Percentiles rank a stretch among this genome's conserved stretches.
phyloP scores from a whole-genome alignment of 768 basidiomycete species.

The Lactifluus echinatus region DNA sequence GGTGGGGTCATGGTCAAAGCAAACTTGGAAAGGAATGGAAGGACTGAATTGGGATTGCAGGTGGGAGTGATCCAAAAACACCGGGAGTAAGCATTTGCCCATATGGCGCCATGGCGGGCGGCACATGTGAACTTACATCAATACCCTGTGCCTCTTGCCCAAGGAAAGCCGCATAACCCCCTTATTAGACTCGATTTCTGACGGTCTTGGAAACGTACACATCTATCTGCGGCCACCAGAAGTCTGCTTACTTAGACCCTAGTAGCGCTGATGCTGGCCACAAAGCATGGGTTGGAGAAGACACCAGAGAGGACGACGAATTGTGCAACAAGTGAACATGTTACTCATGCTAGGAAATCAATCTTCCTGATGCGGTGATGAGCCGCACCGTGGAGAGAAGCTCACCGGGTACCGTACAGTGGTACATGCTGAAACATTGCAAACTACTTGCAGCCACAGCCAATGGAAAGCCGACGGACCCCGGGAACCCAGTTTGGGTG shows the following conservation, averaged over 20 bases:
- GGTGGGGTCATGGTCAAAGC: constrained; percentile 47
- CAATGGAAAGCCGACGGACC: not conserved
- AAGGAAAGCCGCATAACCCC: not conserved
- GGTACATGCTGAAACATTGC: not conserved
- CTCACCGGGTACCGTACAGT: not conserved
- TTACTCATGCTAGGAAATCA: not conserved
- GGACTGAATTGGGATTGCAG: not conserved
- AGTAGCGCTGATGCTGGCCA: not conserved
- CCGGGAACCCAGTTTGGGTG: not conserved
- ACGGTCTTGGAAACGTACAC: not conserved
- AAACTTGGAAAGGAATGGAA: constrained; percentile 57
- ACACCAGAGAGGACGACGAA: not conserved
- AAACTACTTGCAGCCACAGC: not conserved
- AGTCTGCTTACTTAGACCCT: not conserved
- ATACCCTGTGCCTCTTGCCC: not conserved
- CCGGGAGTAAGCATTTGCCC: not conserved
- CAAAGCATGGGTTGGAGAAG: not conserved
- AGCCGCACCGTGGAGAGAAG: not conserved
- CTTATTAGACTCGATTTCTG: not conserved
- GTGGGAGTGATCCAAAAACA: not conserved
- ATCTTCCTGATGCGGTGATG: not conserved
- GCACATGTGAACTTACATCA: constrained; percentile 10
- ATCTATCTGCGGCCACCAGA: not conserved
- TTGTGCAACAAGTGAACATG: not conserved
- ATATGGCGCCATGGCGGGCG: not conserved